A percentile compares a stretch with the other conserved stretches of the same genome.
These are phyloP conservation scores for Cordyceps cateniannulata DNA, from an alignment of 2,329 filamentous ascomycete species.

Conservation along the genomic window DNA sequence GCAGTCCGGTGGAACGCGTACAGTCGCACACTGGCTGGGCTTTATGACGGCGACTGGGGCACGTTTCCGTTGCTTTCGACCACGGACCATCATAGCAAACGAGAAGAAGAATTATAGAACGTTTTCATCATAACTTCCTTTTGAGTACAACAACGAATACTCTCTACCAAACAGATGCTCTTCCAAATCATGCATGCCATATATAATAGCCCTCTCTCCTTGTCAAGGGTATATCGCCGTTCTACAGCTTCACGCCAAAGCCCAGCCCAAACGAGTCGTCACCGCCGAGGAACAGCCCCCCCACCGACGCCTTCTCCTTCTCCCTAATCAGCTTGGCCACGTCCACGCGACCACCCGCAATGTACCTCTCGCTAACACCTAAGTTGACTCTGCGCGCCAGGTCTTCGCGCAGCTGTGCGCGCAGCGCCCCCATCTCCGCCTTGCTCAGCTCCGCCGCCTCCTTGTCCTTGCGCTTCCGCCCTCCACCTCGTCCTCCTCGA, in stretches of 20 bases:
- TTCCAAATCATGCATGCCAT: too few species aligned
- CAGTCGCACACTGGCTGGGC: slow-evolving; percentile 24
- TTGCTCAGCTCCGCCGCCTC: slow-evolving; percentile 63
- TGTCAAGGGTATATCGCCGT: too few species aligned
- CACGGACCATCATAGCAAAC: slow-evolving; percentile 24
- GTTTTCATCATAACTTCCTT: background rate
- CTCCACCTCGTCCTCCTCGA: slow-evolving; percentile 62
- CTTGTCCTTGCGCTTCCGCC: slow-evolving; percentile 68
- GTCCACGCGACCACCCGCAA: slow-evolving; percentile 80
- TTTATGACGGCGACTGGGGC: slow-evolving; percentile 23
- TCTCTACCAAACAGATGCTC: background rate
- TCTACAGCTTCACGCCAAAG: slow-evolving; percentile 12
- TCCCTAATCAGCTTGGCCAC: slow-evolving; percentile 62
- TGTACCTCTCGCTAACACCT: slow-evolving; percentile 80
- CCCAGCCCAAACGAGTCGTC: slow-evolving; percentile 58
- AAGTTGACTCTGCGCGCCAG: slow-evolving; percentile 72
- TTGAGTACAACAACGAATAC: background rate
- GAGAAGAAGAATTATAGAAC: slow-evolving; percentile 28
- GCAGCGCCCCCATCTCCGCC: slow-evolving; percentile 62
- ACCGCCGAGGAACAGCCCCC: slow-evolving; percentile 30
- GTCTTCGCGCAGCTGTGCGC: slow-evolving; percentile 65
- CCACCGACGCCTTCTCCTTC: slow-evolving; percentile 38
- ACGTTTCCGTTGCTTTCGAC: slow-evolving; percentile 30
- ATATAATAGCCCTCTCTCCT: background rate
- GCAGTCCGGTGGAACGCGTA: slow-evolving; percentile 27